A percentile compares a stretch with the other conserved stretches of the same genome.
Evolutionary conservation across 768 basidiomycete genomes (phyloP).

Genomic region (Lentinula sp.): DNA sequence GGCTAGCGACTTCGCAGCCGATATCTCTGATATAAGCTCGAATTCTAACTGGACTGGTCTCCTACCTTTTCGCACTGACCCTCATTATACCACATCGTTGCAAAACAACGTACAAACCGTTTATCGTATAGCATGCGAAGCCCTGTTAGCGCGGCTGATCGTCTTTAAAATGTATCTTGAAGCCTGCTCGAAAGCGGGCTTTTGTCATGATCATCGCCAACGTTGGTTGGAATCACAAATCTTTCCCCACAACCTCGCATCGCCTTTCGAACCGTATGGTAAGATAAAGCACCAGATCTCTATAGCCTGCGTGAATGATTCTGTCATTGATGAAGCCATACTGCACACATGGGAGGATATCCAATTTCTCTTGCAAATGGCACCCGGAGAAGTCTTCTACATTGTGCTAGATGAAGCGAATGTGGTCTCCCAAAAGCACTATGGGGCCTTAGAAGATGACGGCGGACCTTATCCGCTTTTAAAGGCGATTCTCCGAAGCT

Average conservation of each 20-base stretch:
- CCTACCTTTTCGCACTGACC: too few species aligned
- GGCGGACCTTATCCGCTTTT: slow-evolving; percentile 3
- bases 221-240: slow-evolving; percentile 1
- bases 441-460: neutral
- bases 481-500: slow-evolving; percentile 1
- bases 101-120: too few species aligned
- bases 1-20: neutral
- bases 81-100: too few species aligned
- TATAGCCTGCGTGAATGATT: neutral
- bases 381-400: neutral
- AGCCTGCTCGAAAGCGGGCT: neutral
- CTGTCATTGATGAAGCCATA: neutral
- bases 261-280: neutral
- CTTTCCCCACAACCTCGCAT: neutral
- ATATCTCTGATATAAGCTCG: too few species aligned
- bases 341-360: neutral
- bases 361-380: neutral
- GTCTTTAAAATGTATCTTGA: slow-evolving; percentile 1
- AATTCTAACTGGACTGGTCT: too few species aligned
- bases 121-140: neutral
- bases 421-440: neutral
- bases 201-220: neutral
- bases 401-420: slow-evolving; percentile 6
- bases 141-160: neutral
- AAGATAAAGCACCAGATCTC: neutral